Conservation (phyloP, 1,284 basidiomycete genomes). For the Naganishia albida region DNA sequence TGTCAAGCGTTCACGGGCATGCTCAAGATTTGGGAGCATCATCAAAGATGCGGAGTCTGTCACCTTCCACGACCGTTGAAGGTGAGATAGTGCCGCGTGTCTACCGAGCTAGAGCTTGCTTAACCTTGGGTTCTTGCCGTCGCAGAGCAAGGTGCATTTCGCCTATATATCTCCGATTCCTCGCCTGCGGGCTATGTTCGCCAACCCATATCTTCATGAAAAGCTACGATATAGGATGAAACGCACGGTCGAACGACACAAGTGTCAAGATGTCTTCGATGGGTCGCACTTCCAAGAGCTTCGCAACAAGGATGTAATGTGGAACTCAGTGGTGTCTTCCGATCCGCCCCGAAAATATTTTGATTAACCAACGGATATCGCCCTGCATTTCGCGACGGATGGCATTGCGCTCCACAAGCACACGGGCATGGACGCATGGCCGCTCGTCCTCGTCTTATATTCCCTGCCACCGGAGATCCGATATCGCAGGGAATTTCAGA, state of each 20-base stretch:
- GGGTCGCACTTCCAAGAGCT: background rate
- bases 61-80: no score
- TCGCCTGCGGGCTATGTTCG: background rate
- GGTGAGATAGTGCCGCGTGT: no score
- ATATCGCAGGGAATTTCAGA: background rate
- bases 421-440: slow-evolving; percentile 1
- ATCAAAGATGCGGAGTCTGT: no score
- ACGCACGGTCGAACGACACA: no score
- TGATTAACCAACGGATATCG: background rate
- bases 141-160: no score
- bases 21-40: no score
- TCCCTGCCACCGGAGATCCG: background rate
- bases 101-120: no score
- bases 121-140: no score
- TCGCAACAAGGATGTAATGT: background rate
- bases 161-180: background rate
- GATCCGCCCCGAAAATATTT: background rate
- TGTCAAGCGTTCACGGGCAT: no score
- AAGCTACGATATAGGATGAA: no score
- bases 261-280: background rate
- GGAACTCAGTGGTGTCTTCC: no score
- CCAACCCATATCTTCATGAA: background rate
- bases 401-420: background rate
- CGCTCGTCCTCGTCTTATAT: background rate
- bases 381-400: background rate